Evolutionary conservation across 2,329 filamentous ascomycete genomes (phyloP).

Genomic region (Teratosphaeria zuluensis): DNA sequence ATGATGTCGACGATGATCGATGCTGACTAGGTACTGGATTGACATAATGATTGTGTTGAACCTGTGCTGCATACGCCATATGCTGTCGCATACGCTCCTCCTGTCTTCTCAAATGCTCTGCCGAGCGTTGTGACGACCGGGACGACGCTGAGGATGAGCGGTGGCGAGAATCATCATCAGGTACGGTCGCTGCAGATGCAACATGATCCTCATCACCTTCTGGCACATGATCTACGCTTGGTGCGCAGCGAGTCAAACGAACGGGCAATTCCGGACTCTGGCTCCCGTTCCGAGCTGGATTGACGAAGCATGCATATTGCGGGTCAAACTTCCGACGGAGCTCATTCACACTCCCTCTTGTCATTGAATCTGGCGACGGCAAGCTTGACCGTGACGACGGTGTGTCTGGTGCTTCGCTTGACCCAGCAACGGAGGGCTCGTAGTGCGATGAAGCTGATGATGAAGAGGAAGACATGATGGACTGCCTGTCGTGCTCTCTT

Average conservation of each 20-base stretch:
- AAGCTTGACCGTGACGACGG: constrained; percentile 23
- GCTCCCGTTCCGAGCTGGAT: constrained; percentile 5
- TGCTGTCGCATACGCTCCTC: constrained; percentile 17
- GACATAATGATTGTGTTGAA: constrained; percentile 10
- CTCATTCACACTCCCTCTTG: constrained; percentile 20
- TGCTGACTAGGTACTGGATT: constrained; percentile 15
- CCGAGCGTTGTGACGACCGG: constrained; percentile 7
- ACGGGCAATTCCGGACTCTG: constrained; percentile 10
- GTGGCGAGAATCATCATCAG: constrained; percentile 6
- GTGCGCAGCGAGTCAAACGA: background rate
- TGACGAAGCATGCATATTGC: constrained; percentile 8
- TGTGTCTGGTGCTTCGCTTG: constrained; percentile 21
- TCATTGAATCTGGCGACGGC: constrained; percentile 19
- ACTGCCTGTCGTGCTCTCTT: constrained; percentile 13
- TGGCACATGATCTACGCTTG: constrained; percentile 6
- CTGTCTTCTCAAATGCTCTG: constrained; percentile 11
- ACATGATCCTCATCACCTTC: constrained; percentile 7
- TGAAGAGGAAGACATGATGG: constrained; percentile 14
- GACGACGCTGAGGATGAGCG: constrained; percentile 12
- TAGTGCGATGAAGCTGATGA: constrained; percentile 20
- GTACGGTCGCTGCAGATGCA: constrained; percentile 1
- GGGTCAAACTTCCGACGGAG: constrained; percentile 20
- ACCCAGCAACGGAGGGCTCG: constrained; percentile 21
- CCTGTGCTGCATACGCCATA: constrained; percentile 12
- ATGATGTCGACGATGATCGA: constrained; percentile 18